A percentile compares a stretch with the other conserved stretches of the same genome.
These are phyloP conservation scores for Dictyophora rubrovolvata DNA, from an alignment of 768 basidiomycete genomes.

Conservation along the genomic window DNA sequence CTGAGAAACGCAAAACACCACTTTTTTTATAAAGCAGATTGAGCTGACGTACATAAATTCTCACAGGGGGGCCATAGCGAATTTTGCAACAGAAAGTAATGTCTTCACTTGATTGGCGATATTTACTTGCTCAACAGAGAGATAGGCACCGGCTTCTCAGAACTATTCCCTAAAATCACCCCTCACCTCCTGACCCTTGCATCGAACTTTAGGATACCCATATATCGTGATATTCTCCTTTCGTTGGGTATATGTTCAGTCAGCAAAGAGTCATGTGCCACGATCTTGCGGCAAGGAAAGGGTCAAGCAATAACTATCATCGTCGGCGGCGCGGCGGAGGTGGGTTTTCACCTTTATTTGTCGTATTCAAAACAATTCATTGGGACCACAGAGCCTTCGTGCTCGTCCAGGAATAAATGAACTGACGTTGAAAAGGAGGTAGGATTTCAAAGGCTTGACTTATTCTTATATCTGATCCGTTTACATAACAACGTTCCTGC, in stretches of 20 bases:
- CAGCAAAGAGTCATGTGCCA: slow-evolving; percentile 80
- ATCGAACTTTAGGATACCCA: slow-evolving; percentile 83
- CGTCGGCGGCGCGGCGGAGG: slow-evolving; percentile 89
- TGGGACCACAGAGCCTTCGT: slow-evolving; percentile 46
- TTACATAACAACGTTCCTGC: background rate
- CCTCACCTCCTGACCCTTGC: slow-evolving; percentile 89
- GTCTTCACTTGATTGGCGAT: slow-evolving; percentile 3
- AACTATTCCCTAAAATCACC: slow-evolving; percentile 79
- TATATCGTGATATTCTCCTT: slow-evolving; percentile 88
- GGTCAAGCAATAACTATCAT: slow-evolving; percentile 83
- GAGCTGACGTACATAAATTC: background rate
- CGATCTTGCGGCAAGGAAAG: slow-evolving; percentile 55
- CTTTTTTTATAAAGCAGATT: background rate
- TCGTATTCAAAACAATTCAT: background rate
- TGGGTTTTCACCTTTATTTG: background rate
- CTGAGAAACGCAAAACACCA: background rate
- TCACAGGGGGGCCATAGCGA: slow-evolving; percentile 80
- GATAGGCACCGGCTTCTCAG: slow-evolving; percentile 81
- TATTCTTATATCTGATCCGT: background rate
- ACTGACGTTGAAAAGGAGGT: slow-evolving; percentile 68
- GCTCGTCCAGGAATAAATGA: slow-evolving; percentile 97
- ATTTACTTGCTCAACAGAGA: background rate
- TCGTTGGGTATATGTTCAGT: slow-evolving; percentile 88
- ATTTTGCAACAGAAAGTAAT: slow-evolving; percentile 92
- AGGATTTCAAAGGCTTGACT: background rate